phyloP scores from a whole-genome alignment of 1,284 basidiomycete species.

The Puccinia horiana region DNA sequence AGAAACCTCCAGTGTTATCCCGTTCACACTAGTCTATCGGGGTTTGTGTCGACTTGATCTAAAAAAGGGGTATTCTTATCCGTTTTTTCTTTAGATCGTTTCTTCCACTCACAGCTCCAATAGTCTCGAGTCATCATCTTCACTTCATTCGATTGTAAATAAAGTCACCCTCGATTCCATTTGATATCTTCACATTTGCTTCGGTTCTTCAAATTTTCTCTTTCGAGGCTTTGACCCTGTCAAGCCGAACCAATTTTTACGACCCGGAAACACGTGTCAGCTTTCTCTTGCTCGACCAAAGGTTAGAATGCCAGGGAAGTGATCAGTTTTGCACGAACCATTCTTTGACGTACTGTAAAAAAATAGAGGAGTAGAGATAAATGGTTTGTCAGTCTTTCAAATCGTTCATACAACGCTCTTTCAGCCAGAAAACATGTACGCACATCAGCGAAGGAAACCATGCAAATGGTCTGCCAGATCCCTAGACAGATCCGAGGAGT shows the following conservation, averaged over 20 bases:
- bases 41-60: no score
- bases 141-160: not conserved
- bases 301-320: not conserved
- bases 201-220: not conserved
- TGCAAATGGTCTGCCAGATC: constrained; percentile 79
- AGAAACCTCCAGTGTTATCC: no score
- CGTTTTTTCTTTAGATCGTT: no score
- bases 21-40: no score
- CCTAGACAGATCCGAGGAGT: constrained; percentile 94
- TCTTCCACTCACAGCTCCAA: not conserved
- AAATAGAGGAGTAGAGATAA: not conserved
- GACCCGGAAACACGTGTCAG: no score
- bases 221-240: constrained; percentile 27
- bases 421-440: not conserved
- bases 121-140: not conserved
- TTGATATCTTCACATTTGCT: not conserved
- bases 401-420: not conserved
- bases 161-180: not conserved
- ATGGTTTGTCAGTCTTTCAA: not conserved
- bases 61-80: no score
- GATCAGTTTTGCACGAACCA: not conserved
- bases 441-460: constrained; percentile 50
- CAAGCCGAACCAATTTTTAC: not conserved
- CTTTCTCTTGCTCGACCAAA: not conserved
- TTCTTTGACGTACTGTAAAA: constrained; percentile 37